A percentile compares a stretch with the other conserved stretches of the same genome.
phyloP scores from a whole-genome alignment of 805 yeast species.

The Lachancea lanzarotensis region DNA sequence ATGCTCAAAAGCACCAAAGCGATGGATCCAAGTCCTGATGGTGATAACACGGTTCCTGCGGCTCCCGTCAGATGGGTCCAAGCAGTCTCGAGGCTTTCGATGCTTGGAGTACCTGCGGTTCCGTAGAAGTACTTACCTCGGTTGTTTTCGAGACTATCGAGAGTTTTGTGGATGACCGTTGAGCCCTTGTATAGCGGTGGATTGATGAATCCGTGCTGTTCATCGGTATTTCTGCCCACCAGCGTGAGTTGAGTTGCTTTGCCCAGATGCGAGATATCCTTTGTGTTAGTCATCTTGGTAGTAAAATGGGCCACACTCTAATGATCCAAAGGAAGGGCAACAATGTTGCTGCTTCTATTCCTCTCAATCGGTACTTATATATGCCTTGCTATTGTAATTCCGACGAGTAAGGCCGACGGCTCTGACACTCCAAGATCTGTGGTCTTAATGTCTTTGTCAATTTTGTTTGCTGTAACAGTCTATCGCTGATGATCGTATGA shows the following conservation, averaged over 20 bases:
- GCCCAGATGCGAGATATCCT: not conserved
- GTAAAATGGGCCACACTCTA: no score
- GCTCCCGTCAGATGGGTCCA: constrained; percentile 13
- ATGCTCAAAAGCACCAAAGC: constrained; percentile 10
- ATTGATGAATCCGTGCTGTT: constrained; percentile 12
- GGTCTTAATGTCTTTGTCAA: no score
- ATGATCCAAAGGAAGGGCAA: no score
- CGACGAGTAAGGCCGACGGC: no score
- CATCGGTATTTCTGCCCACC: constrained; percentile 11
- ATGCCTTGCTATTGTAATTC: no score
- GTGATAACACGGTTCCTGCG: constrained; percentile 13
- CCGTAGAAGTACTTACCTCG: constrained; percentile 13
- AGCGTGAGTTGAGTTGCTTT: constrained; percentile 5
- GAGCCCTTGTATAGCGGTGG: constrained; percentile 14
- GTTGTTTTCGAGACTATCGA: constrained; percentile 6
- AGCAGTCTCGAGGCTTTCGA: constrained; percentile 11
- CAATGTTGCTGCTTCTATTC: no score
- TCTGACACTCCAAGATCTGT: no score
- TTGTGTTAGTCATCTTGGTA: not conserved
- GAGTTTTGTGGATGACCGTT: constrained; percentile 10
- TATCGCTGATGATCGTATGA: no score
- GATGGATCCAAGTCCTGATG: constrained; percentile 13
- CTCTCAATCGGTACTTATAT: no score
- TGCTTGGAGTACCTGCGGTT: constrained; percentile 13
- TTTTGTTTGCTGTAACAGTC: no score